Conservation (phyloP, 2,329 filamentous ascomycete genomes). For the Diaporthe sp. region DNA sequence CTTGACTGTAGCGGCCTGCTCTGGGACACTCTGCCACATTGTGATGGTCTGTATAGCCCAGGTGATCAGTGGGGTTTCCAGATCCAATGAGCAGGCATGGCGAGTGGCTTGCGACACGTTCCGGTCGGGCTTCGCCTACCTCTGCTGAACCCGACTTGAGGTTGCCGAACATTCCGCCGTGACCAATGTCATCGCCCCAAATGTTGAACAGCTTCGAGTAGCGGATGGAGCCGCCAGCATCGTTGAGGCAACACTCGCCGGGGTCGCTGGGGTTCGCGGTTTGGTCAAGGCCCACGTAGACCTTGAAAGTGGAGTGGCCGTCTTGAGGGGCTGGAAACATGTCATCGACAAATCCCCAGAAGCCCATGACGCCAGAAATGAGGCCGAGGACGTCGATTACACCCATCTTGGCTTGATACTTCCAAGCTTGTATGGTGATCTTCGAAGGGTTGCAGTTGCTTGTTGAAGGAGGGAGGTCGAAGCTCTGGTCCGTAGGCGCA, state of each 20-base stretch:
- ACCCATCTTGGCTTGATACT: not conserved
- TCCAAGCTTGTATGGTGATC: not conserved
- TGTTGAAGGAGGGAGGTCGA: not conserved
- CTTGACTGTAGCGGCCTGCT: not conserved
- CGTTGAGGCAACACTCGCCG: not conserved
- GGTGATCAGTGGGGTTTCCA: not conserved
- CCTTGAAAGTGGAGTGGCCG: not conserved
- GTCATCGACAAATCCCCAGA: not conserved
- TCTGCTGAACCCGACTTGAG: not conserved
- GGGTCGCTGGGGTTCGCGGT: not conserved
- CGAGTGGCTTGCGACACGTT: not conserved
- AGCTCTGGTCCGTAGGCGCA: not conserved
- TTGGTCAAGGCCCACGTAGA: not conserved
- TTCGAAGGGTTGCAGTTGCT: not conserved
- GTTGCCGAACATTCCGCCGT: not conserved
- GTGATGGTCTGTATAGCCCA: not conserved
- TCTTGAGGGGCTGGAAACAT: not conserved
- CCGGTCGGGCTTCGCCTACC: not conserved
- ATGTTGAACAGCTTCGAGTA: not conserved
- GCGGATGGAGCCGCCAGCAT: not conserved
- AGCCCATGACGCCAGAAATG: not conserved
- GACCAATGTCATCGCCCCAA: not conserved
- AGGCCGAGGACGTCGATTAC: not conserved
- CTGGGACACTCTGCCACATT: not conserved
- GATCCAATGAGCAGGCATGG: not conserved